Percentiles rank a stretch among this genome's conserved stretches.
phyloP scores from a whole-genome alignment of 2,329 filamentous ascomycete genomes.

The Alternaria angustiovoidea region DNA sequence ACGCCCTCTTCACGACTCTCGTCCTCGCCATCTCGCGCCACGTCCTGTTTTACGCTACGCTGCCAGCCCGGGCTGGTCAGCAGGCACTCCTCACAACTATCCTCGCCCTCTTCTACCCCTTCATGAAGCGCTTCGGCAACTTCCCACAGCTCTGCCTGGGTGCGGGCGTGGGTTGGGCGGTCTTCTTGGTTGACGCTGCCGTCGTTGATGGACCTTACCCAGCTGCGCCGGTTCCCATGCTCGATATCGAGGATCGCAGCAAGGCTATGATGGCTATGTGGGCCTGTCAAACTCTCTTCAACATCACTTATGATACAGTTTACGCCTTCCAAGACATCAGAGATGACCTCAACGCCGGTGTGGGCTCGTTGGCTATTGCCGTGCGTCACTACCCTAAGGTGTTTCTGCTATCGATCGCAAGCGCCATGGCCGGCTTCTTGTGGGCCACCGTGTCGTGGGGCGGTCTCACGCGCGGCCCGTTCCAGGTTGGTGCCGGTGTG shows the following conservation, averaged over 20 bases:
- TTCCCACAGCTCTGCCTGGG: slow-evolving; percentile 63
- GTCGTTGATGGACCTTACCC: slow-evolving; percentile 2
- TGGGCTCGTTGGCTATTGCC: slow-evolving; percentile 32
- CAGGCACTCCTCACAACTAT: slow-evolving; percentile 54
- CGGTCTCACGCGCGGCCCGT: slow-evolving; percentile 1
- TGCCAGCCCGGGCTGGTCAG: slow-evolving; percentile 18
- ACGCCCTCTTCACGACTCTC: slow-evolving; percentile 5
- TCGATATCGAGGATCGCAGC: background rate
- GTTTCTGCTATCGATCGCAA: slow-evolving; percentile 8
- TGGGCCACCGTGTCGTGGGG: slow-evolving; percentile 9
- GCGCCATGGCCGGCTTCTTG: slow-evolving; percentile 11
- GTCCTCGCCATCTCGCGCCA: slow-evolving; percentile 6
- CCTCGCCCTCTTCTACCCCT: slow-evolving; percentile 58
- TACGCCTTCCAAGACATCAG: slow-evolving; percentile 50
- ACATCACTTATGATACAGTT: slow-evolving; percentile 44
- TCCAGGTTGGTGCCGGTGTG: background rate
- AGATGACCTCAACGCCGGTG: slow-evolving; percentile 49
- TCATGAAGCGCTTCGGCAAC: slow-evolving; percentile 62
- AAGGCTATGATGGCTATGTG: slow-evolving; percentile 10
- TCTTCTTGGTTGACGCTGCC: slow-evolving; percentile 12
- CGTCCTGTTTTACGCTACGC: background rate
- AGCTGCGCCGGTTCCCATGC: background rate
- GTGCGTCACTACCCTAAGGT: slow-evolving; percentile 5
- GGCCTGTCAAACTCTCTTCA: slow-evolving; percentile 6
- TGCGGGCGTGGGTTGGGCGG: slow-evolving; percentile 30